These are phyloP conservation scores for Veloboletus limbatus DNA, from an alignment of 1,284 basidiomycete species.

Conservation along the genomic window DNA sequence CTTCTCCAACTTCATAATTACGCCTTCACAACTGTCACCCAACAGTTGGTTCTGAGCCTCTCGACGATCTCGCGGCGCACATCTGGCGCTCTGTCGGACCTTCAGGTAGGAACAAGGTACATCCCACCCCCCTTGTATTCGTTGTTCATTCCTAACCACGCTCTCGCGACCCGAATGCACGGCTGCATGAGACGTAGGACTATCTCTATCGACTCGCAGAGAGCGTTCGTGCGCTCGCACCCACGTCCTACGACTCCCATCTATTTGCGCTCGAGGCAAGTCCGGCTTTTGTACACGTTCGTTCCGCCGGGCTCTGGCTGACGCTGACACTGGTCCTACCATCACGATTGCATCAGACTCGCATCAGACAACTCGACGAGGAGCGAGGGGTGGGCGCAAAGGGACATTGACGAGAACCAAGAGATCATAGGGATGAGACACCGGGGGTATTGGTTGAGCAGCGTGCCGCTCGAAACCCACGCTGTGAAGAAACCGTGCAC, in stretches of 20 bases:
- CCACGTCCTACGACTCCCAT: conserved; percentile 74
- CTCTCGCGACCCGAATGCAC: not conserved
- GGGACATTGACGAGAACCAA: not conserved
- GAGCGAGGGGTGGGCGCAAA: not conserved
- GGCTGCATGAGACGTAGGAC: conserved; percentile 45
- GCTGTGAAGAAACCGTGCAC: not conserved
- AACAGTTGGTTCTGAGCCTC: conserved; percentile 74
- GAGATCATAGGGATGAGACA: not conserved
- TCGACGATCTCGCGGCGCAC: conserved; percentile 60
- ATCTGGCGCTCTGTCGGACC: conserved; percentile 79
- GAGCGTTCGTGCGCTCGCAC: conserved; percentile 67
- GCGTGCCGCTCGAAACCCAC: not conserved
- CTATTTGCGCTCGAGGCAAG: conserved; percentile 70
- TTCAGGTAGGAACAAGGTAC: conserved; percentile 80
- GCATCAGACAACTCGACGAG: conserved; percentile 19
- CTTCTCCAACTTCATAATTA: not conserved
- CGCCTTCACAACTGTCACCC: not conserved
- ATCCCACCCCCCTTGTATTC: too few relatives aligned
- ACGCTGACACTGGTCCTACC: not conserved
- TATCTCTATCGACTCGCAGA: conserved; percentile 74
- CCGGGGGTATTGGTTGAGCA: not conserved
- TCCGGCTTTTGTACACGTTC: not conserved
- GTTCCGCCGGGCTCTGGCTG: not conserved
- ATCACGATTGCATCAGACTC: conserved; percentile 5
- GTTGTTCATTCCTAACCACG: not conserved